phyloP scores from a whole-genome alignment of 306 rosid species.

The Rosa multiflora region DNA sequence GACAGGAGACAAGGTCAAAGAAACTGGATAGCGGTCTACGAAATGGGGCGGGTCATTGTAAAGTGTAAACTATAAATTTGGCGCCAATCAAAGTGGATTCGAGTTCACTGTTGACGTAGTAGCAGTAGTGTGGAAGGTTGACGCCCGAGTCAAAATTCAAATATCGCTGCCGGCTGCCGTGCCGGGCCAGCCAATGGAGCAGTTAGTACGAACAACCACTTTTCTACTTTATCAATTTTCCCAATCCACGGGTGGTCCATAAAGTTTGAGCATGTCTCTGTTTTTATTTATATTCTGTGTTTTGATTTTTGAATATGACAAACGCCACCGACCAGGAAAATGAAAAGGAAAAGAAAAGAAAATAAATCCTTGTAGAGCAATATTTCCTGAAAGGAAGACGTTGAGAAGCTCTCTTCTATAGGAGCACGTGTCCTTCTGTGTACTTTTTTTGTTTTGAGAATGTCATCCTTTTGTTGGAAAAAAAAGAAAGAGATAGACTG shows the following conservation, averaged over 20 bases:
- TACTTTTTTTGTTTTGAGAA: too few relatives aligned
- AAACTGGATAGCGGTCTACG: neutral
- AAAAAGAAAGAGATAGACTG: too few relatives aligned
- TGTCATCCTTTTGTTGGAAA: too few relatives aligned
- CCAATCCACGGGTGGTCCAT: neutral
- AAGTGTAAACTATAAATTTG: neutral
- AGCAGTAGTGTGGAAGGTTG: neutral
- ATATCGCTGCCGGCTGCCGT: neutral
- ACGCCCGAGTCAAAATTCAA: neutral
- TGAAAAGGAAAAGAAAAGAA: neutral
- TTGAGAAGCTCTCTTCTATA: too few relatives aligned
- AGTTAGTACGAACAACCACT: neutral
- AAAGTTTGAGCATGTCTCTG: neutral
- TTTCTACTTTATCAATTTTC: neutral
- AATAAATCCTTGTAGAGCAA: too few relatives aligned
- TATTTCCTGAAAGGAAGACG: too few relatives aligned
- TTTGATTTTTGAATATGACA: neutral
- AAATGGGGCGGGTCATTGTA: neutral
- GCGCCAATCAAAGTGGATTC: neutral
- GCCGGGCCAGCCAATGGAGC: neutral
- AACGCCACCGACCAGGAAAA: neutral
- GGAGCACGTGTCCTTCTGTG: too few relatives aligned
- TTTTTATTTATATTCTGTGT: neutral
- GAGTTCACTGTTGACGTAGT: neutral
- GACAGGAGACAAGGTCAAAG: neutral